Evolutionary conservation across 2,329 filamentous ascomycete genomes (phyloP).

Genomic region (Neofusicoccum sp.): DNA sequence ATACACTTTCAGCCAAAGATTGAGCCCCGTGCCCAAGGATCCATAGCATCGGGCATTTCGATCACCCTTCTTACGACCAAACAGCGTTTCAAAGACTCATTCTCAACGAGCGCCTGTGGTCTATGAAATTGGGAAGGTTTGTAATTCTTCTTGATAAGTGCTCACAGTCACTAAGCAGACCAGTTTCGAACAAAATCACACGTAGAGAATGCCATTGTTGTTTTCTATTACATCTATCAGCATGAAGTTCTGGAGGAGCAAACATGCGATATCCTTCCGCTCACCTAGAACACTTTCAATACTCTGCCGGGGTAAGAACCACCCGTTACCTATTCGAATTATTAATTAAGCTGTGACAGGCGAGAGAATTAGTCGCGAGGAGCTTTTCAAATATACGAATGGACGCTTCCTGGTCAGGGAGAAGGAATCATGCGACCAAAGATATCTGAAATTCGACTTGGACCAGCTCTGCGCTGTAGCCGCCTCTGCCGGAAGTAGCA

Average conservation of each 20-base stretch:
- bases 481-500: constrained; percentile 21
- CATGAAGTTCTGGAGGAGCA: background rate
- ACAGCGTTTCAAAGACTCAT: too few species aligned
- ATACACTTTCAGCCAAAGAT: too few species aligned
- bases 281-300: background rate
- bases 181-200: background rate
- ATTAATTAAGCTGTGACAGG: constrained; percentile 12
- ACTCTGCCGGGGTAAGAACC: background rate
- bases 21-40: too few species aligned
- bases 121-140: background rate
- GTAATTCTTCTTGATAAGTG: background rate
- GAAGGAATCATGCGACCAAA: constrained; percentile 23
- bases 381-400: constrained; percentile 30
- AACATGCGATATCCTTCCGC: background rate
- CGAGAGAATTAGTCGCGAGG: constrained; percentile 21
- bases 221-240: background rate
- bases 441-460: constrained; percentile 31
- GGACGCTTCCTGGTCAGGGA: constrained; percentile 32
- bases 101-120: too few species aligned
- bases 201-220: background rate
- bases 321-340: background rate
- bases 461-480: constrained; percentile 30
- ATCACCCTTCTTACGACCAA: too few species aligned
- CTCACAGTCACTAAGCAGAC: background rate
- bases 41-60: too few species aligned